Evolutionary conservation across 2,329 filamentous ascomycete genomes (phyloP).

Genomic region (Drechmeria coniospora): DNA sequence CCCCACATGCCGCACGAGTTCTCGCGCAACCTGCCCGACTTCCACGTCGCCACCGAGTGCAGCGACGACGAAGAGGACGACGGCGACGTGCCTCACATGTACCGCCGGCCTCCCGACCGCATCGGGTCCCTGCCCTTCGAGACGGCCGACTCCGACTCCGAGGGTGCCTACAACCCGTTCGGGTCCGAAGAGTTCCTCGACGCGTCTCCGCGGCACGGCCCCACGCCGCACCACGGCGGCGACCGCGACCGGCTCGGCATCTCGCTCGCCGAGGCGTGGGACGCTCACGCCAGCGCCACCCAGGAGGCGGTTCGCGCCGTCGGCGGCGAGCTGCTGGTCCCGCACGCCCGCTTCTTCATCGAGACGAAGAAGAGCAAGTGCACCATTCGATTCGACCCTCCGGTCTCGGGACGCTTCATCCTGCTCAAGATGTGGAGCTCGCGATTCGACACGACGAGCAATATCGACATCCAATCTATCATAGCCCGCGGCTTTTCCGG

Average conservation of each 20-base stretch:
- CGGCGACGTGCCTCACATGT: slow-evolving; percentile 8
- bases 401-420: slow-evolving; percentile 68
- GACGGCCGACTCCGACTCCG: slow-evolving; percentile 23
- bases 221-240: slow-evolving; percentile 6
- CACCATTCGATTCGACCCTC: slow-evolving; percentile 71
- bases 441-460: slow-evolving; percentile 44
- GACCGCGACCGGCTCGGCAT: slow-evolving; percentile 7
- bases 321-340: slow-evolving; percentile 47
- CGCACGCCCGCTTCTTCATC: slow-evolving; percentile 73
- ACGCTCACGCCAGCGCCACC: slow-evolving; percentile 35
- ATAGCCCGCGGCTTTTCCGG: slow-evolving; percentile 74
- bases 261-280: slow-evolving; percentile 20
- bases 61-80: slow-evolving; percentile 41
- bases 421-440: slow-evolving; percentile 84
- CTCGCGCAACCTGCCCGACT: slow-evolving; percentile 28
- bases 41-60: slow-evolving; percentile 42
- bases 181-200: slow-evolving; percentile 13
- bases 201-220: slow-evolving; percentile 5
- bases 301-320: slow-evolving; percentile 42
- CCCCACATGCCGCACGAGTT: slow-evolving; percentile 45
- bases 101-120: slow-evolving; percentile 31
- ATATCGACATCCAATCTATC: slow-evolving; percentile 83
- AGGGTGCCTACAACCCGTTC: slow-evolving; percentile 14
- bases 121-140: slow-evolving; percentile 42
- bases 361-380: slow-evolving; percentile 70